Evolutionary conservation across 2,329 filamentous ascomycete genomes (phyloP).

Genomic region (Coniochaeta prunicola): DNA sequence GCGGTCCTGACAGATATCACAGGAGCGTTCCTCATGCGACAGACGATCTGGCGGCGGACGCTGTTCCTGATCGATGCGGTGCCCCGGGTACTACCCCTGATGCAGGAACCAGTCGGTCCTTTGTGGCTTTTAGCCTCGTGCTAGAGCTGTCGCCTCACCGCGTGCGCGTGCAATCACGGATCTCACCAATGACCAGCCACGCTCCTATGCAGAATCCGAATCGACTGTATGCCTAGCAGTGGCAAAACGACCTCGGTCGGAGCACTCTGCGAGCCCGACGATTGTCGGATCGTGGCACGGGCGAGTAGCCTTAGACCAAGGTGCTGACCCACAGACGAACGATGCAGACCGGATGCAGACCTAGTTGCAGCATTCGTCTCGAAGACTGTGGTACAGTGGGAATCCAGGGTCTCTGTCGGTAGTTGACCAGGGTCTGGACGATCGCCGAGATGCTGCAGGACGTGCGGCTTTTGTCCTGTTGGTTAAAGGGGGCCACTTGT

Average conservation of each 20-base stretch:
- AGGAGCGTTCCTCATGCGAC: not conserved
- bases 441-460: not conserved
- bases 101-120: slow-evolving; percentile 1
- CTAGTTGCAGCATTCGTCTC: not conserved
- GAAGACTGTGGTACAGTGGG: not conserved
- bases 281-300: not conserved
- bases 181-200: not conserved
- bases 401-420: not conserved
- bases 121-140: not conserved
- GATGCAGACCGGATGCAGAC: no score
- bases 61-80: not conserved
- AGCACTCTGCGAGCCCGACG: not conserved
- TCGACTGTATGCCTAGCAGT: not conserved
- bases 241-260: not conserved
- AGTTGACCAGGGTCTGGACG: not conserved
- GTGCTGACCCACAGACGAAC: no score
- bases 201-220: not conserved
- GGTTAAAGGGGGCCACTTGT: not conserved
- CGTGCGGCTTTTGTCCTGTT: not conserved
- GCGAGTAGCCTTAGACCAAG: not conserved
- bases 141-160: not conserved
- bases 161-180: not conserved
- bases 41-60: not conserved
- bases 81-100: not conserved
- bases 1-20: not conserved